Conservation (phyloP, 1,139 yeast species). For the Saccharomyces hybrid region DNA sequence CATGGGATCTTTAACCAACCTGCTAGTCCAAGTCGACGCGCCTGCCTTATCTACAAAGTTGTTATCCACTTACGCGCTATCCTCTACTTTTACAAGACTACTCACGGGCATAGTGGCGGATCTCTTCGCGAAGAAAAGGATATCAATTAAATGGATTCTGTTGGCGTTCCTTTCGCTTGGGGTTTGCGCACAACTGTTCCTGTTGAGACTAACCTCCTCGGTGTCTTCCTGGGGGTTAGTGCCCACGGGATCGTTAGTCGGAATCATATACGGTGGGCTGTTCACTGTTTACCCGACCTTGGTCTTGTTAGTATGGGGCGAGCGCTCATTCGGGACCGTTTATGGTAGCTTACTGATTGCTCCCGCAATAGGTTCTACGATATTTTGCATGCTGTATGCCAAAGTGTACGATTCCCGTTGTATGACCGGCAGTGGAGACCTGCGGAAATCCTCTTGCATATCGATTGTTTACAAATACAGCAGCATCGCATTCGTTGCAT, state of each 20-base stretch:
- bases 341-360: conserved; percentile 92
- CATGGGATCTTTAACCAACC: conserved; percentile 53
- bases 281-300: conserved; percentile 83
- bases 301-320: conserved; percentile 81
- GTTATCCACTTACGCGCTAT: conserved; percentile 43
- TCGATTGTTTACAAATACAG: conserved; percentile 15
- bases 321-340: conserved; percentile 81
- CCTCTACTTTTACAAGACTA: conserved; percentile 59
- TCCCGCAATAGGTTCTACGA: conserved; percentile 77
- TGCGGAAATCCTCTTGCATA: conserved; percentile 13
- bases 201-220: conserved; percentile 15
- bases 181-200: conserved; percentile 35
- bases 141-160: conserved; percentile 41
- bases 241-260: conserved; percentile 48
- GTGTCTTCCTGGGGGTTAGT: conserved; percentile 23
- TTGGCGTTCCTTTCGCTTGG: conserved; percentile 39
- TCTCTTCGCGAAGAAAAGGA: conserved; percentile 33
- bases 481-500: conserved; percentile 8
- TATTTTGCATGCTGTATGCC: conserved; percentile 70
- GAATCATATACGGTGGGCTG: conserved; percentile 72
- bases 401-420: conserved; percentile 45
- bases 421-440: conserved; percentile 2
- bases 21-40: conserved; percentile 14
- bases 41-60: conserved; percentile 40
- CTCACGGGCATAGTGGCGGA: conserved; percentile 64